phyloP scores from a whole-genome alignment of 2,329 filamentous ascomycete species.

The Penicillium frequentans region DNA sequence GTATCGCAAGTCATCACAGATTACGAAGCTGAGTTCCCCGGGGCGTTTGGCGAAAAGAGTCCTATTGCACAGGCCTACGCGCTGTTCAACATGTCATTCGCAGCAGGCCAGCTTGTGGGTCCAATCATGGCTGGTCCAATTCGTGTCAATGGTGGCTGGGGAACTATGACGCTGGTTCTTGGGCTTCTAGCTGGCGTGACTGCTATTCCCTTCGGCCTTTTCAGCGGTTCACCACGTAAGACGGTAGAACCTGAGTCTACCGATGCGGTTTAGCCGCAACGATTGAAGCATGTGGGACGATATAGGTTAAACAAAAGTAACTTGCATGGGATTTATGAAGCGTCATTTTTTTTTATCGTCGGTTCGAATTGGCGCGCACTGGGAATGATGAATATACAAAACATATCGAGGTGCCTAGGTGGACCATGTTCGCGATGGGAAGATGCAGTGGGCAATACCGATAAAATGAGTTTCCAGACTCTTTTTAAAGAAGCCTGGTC shows the following conservation, averaged over 20 bases:
- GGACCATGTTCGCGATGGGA: no score
- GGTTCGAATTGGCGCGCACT: no score
- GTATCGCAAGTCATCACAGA: slow-evolving; percentile 53
- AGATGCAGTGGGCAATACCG: no score
- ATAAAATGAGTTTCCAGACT: no score
- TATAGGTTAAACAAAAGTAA: no score
- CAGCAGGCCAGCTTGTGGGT: slow-evolving; percentile 58
- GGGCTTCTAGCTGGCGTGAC: slow-evolving; percentile 25
- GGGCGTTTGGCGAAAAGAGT: slow-evolving; percentile 61
- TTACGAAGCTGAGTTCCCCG: slow-evolving; percentile 62
- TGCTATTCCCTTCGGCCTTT: slow-evolving; percentile 21
- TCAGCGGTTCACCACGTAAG: slow-evolving; percentile 4
- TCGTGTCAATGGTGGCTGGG: slow-evolving; percentile 27
- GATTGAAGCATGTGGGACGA: background rate
- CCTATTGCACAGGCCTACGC: slow-evolving; percentile 67
- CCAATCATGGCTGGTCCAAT: slow-evolving; percentile 54
- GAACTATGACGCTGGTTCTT: slow-evolving; percentile 25
- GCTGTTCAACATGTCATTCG: slow-evolving; percentile 61
- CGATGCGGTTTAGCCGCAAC: background rate
- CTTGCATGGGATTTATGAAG: background rate
- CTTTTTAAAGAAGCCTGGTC: no score
- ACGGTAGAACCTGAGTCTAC: background rate
- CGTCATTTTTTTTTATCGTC: no score
- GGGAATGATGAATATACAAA: no score
- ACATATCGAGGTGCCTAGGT: no score